Evolutionary conservation across 169 alveolate genomes (phyloP).

Genomic region (Miamiensis avidus): DNA sequence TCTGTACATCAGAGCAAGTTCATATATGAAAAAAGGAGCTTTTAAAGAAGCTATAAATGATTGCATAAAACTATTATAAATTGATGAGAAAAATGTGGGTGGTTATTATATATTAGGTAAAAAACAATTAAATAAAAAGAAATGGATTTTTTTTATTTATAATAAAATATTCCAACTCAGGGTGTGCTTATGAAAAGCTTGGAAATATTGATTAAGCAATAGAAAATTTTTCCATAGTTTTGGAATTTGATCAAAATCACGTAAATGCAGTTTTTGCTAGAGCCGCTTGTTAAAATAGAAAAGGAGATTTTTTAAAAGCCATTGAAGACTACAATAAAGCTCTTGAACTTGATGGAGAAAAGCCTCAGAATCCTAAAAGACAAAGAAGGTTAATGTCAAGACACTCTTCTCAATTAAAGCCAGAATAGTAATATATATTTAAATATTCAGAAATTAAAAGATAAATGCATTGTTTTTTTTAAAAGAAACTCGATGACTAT

Average conservation of each 20-base stretch:
- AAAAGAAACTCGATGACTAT: conserved; percentile 49
- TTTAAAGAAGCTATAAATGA: conserved; percentile 66
- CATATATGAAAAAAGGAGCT: conserved; percentile 66
- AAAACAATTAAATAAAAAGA: conserved; percentile 14
- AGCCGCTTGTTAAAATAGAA: conserved; percentile 74
- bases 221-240: conserved; percentile 63
- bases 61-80: conserved; percentile 56
- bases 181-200: conserved; percentile 72
- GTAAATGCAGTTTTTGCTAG: conserved; percentile 82
- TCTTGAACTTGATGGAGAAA: conserved; percentile 61
- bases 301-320: conserved; percentile 79
- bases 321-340: conserved; percentile 82
- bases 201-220: conserved; percentile 69
- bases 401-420: background rate
- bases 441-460: conserved; percentile 82
- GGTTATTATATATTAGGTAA: conserved; percentile 68
- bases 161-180: conserved; percentile 12
- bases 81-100: conserved; percentile 63
- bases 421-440: conserved; percentile 66
- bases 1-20: conserved; percentile 74
- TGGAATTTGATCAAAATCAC: conserved; percentile 74
- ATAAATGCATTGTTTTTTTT: conserved; percentile 81
- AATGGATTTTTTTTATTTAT: background rate
- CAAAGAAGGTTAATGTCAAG: background rate
- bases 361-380: background rate